Base-by-base conservation (phyloP, 352 stramenopile species). In the Blastocystis sp. region DNA sequence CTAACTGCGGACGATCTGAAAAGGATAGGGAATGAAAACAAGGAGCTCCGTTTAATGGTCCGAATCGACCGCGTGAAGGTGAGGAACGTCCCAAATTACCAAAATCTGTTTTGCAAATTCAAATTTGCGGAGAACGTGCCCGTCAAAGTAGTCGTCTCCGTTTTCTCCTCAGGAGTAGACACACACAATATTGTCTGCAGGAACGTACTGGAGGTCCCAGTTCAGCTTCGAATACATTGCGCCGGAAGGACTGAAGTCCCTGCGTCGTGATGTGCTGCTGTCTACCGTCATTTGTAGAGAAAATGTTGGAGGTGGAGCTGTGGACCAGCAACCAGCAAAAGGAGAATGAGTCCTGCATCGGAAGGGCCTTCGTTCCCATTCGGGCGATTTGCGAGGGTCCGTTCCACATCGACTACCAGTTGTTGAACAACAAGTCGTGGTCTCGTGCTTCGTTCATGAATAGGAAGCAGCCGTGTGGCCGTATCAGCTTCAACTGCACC, bases 191-290 rank as follows among this genome's bases (percentile, higher is more conserved):
- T 69, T 89, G 24, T 78, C 79, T 35, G 24, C 31, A 31, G 79
- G 79, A 19, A 45, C 79, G 3, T 89, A 80, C 39, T 89, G 79
- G 79, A 76, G 79, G 39, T 77, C 63, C 16, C 63, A 77, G 26
- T 89, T 89, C 29, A 80, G 67, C 50, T 89, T 89, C 45, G 79
- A 89, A 51, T 89, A 89, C 51, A 55, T 89, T 80, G 79, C 79
- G 35, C 79, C 70, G 10, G 63, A 89, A 61, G 79, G 79, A 62
- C 66, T 85, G 59, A 80, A 79, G 33, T 80, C 67, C 26, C 41
- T 89, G 31, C 67, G 79, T 35, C 39, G 79, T 80, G 50, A 39
- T n/a, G 39, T 12, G 4, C 12, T 21, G 39, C 21, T 29, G 37
- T 41, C n/a, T 9, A n/a, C 12, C 31, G n/a, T 79, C 66, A 26